Percentiles rank a stretch among this genome's conserved stretches.
phyloP scores from a whole-genome alignment of 345 rosid genomes.

The Murraya koenigii region DNA sequence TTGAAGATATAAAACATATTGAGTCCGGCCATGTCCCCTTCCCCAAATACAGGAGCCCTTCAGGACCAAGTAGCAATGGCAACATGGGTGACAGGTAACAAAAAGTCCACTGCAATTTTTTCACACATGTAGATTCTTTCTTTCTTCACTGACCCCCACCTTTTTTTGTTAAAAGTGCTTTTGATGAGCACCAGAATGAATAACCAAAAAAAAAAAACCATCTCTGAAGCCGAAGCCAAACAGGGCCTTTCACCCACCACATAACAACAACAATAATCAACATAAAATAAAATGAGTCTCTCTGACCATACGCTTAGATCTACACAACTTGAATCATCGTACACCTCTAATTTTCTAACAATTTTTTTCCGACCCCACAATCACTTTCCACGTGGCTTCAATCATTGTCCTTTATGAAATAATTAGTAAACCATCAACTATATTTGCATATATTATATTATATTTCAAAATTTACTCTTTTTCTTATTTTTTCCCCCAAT shows the following conservation, averaged over 20 bases:
- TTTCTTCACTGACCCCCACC: too few relatives aligned
- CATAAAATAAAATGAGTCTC: not conserved
- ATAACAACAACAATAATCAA: not conserved
- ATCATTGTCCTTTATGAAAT: conserved; percentile 4
- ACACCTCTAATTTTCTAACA: conserved; percentile 3
- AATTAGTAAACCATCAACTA: not conserved
- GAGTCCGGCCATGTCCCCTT: conserved; percentile 84
- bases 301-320: not conserved
- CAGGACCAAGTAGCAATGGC: conserved; percentile 24
- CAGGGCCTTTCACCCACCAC: not conserved
- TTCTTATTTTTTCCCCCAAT: not conserved
- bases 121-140: too few relatives aligned
- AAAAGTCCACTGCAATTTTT: too few relatives aligned
- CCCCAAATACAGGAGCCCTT: conserved; percentile 62
- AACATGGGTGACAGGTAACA: conserved; percentile 25
- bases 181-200: not conserved
- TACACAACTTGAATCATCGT: not conserved
- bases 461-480: conserved; percentile 1
- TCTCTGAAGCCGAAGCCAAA: not conserved
- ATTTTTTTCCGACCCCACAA: conserved; percentile 11
- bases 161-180: too few relatives aligned
- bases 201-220: not conserved
- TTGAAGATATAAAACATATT: conserved; percentile 67
- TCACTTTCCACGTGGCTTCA: conserved; percentile 43
- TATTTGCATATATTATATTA: not conserved